Evolutionary conservation across 164 flowering plant genomes (phyloP), one percentile per base, ranked within the genome.

Genomic region (Nelumbo lutea): DNA sequence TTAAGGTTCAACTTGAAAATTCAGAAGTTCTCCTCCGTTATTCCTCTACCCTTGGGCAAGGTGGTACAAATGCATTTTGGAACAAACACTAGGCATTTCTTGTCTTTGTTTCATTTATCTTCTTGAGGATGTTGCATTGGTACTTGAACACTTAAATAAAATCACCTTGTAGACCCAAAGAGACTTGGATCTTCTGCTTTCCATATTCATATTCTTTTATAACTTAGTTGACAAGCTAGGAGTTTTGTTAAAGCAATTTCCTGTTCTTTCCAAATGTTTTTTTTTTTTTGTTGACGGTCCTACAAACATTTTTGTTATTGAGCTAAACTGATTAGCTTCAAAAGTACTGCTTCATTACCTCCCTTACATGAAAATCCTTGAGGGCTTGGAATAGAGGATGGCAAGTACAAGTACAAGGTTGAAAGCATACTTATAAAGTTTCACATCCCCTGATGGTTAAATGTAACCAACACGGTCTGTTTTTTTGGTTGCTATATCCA

Each of bases 361-460:
- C 47, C 87, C 89, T 41, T 88, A 82, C 10, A 74, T 93, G 67
- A 84, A 79, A 70, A 83, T 79, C 79, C 98, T 96, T 57, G 91
- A 85, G 59, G 99, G 99, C 89, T 68, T 92, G 78, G 97, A 92
- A 77, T 81, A 93, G 67, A 82, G 98, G 73, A 86, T 96, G 99
- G 80, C 92, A 0, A 27, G 27, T 27, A 93, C 98, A n/a, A 96
- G 97, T 76, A 90, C 98, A 62, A 81, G 96, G 79, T 75, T 96
- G 64, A 96, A 93, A 65, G 80, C 98, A 11, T 92, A 98, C 83
- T 82, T 96, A 73, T 96, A 96, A 70, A 96, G 99, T 79, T 93
- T 89, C 78, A 92, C 99, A 38, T 93, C 97, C 61, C 99, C 99
- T 44, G 99, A 98, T 67, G 99, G 96, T 68, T 98, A 97, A 48